Evolutionary conservation across 2,329 filamentous ascomycete species (phyloP).

Genomic region (Fusarium sublunatum): DNA sequence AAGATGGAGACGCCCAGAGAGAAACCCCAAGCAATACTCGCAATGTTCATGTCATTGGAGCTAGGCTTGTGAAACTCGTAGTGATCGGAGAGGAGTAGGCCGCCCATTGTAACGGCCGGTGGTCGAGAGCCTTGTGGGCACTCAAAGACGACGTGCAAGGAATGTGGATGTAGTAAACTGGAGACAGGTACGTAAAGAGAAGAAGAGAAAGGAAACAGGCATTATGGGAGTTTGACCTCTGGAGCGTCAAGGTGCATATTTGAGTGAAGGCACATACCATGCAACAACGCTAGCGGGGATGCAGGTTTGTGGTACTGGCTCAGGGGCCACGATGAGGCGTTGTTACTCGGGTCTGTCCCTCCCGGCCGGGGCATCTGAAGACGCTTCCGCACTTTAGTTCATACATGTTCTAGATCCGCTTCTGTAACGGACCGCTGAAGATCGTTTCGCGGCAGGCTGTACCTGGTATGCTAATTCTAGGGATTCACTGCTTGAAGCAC

Average conservation of each 20-base stretch:
- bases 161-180: background rate
- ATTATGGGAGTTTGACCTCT: background rate
- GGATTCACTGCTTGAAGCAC: background rate
- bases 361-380: background rate
- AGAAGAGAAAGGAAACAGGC: constrained; percentile 1
- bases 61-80: constrained; percentile 37
- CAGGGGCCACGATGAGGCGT: constrained; percentile 14
- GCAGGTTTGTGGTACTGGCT: background rate
- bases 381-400: constrained; percentile 5
- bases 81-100: constrained; percentile 38
- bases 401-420: background rate
- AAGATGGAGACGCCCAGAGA: constrained; percentile 46
- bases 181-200: background rate
- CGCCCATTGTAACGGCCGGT: constrained; percentile 29
- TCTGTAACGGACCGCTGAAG: constrained; percentile 23
- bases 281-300: constrained; percentile 11
- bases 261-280: constrained; percentile 8
- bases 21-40: constrained; percentile 46
- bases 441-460: constrained; percentile 9
- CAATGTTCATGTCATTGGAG: constrained; percentile 45
- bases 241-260: constrained; percentile 24
- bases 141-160: constrained; percentile 1
- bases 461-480: constrained; percentile 4
- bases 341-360: background rate
- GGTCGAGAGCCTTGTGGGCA: constrained; percentile 1